Base-by-base conservation (phyloP, 1,284 basidiomycete species). In the Naganishia albida region DNA sequence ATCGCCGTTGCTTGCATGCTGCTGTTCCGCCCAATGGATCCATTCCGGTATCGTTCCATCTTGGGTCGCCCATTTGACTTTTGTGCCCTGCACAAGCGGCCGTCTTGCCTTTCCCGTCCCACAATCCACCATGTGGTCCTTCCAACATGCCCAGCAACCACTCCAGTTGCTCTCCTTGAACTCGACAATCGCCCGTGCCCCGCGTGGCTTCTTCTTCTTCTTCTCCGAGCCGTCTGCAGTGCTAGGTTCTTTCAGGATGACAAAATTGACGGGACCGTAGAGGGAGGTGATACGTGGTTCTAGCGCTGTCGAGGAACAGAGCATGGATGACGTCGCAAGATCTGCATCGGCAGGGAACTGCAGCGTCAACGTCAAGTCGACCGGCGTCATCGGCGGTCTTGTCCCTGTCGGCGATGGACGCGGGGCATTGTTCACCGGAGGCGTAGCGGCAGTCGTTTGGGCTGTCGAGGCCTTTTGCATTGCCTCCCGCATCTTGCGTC, bases 401-500 rank as follows among this genome's bases (percentile, higher is more conserved):
- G 46, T 54, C 30, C 82, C 70, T 86, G 44, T 42, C 13, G 39
- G 25, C 28, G 23, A 12, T 13, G 39, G 7, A 15, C n/a, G 18
- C 34, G 52, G 13, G 16, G 7, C 25, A 18, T 23, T 13, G 18
- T 10, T 46, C 3, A 7, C 46, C 12, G 13, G 23, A 48, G 54
- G 3, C 2, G 25, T 13, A 15, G 23, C 23, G 8, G 43, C 34
- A 18, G 64, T 26, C 13, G 18, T 26, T 2, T 34, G n/a, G 15
- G 49, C 12, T 13, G 46, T 6, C 12, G 50, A 42, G n/a, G 34
- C 54, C 63, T 42, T 69, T 53, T 28, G 64, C 46, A 42, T 64
- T 51, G 89, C 86, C 74, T 91, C 89, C 46, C 88, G 79, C 75
- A 92, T 71, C 67, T 82, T 81, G 66, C 86, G 81, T 0, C 91